These are phyloP conservation scores for Ustilago loliicola DNA, from an alignment of 1,284 basidiomycete species.

Conservation along the genomic window DNA sequence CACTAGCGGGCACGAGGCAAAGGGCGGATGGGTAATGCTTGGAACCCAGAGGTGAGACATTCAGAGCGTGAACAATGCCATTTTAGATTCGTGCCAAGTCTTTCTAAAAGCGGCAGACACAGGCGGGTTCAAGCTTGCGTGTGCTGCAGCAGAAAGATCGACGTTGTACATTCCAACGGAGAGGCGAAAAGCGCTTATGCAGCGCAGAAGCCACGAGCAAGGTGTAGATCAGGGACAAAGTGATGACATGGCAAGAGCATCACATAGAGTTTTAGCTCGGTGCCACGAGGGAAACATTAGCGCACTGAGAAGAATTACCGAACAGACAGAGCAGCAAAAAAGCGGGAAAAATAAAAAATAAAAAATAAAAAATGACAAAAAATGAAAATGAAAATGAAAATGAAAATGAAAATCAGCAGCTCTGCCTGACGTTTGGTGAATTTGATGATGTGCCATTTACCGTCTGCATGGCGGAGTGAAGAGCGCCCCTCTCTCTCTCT, in stretches of 20 bases:
- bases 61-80: neutral
- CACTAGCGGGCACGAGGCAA: neutral
- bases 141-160: neutral
- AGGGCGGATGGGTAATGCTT: neutral
- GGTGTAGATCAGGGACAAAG: slow-evolving; percentile 5
- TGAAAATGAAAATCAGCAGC: neutral
- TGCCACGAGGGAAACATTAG: neutral
- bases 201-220: neutral
- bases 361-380: neutral
- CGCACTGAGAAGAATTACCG: neutral
- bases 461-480: neutral
- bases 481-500: neutral
- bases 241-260: slow-evolving; percentile 3
- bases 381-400: slow-evolving; percentile 1
- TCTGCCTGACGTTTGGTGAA: slow-evolving; percentile 1
- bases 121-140: too few relatives aligned
- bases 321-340: too few relatives aligned
- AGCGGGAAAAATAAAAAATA: neutral
- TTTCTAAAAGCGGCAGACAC: slow-evolving; percentile 13
- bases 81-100: neutral
- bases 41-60: slow-evolving; percentile 17
- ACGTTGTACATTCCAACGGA: too few relatives aligned
- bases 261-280: too few relatives aligned
- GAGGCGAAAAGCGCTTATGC: too few relatives aligned
- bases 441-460: slow-evolving; percentile 1